Evolutionary conservation across 352 stramenopile genomes (phyloP), one percentile per base, ranked within the genome.

Genomic region (Thalassiosira livingstoniorum): DNA sequence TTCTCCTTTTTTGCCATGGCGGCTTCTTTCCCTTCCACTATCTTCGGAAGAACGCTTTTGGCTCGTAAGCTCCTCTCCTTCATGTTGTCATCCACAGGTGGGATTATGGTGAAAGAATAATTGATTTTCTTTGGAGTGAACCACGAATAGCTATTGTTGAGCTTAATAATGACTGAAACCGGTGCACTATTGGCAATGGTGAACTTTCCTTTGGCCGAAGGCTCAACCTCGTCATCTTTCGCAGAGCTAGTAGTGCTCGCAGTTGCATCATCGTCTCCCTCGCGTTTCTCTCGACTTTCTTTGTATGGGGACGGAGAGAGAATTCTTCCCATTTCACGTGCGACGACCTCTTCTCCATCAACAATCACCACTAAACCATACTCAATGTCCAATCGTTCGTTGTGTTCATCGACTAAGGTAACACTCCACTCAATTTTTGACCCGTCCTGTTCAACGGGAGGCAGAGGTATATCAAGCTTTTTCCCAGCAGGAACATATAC

Each of bases 131-230:
- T 83, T 0, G 76, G 63, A 10, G 66, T 79, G 11, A 83, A 72
- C 76, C 76, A 83, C 10, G 67, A 73, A 47, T 78, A 78, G 18
- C 15, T 61, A 73, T 83, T 83, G 54, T 83, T 68, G 13, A 83
- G 23, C 61, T 79, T 75, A 25, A 83, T 63, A 0, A 83, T 25
- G 51, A 83, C 43, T 18, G 47, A 74, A 0, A 79, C 76, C 11
- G 76, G 76, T 5, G 76, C 62, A 29, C 65, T 71, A 35, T 72
- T 76, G 18, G 74, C 57, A 27, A 82, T 66, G 25, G 75, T 82
- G 55, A 82, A 82, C 72, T 76, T 82, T 25, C 75, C 75, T 32
- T 77, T 82, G 0, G 75, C 75, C 0, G 65, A 77, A 21, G 47
- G 13, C 0, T 54, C 2, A 65, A 29, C 18, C 29, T 53, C 47